Percentiles rank a stretch among this genome's conserved stretches.
phyloP scores from a whole-genome alignment of 805 yeast species.

The Priceomyces medius region DNA sequence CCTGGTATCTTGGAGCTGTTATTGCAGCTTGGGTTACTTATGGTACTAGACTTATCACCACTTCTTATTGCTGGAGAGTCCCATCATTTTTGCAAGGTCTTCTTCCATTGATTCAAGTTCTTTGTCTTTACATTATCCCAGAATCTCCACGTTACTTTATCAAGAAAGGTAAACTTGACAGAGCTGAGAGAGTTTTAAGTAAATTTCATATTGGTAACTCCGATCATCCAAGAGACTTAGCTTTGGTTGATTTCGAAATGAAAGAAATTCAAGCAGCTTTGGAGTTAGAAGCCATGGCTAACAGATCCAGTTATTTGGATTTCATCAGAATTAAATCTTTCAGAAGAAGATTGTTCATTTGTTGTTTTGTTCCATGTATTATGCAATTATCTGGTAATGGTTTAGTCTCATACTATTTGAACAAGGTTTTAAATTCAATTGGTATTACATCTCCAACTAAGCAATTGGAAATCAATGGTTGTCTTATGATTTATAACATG shows the following conservation, averaged over 20 bases:
- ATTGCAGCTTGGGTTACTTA: conserved; percentile 52
- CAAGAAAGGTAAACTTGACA: conserved; percentile 38
- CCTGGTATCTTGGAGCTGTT: conserved; percentile 56
- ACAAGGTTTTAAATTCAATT: conserved; percentile 49
- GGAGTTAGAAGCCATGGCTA: conserved; percentile 37
- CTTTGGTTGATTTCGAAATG: conserved; percentile 38
- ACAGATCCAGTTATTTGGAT: conserved; percentile 36
- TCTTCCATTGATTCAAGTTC: conserved; percentile 43
- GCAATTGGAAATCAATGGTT: conserved; percentile 52
- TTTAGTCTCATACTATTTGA: conserved; percentile 50
- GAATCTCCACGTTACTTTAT: conserved; percentile 50
- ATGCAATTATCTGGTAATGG: conserved; percentile 54
- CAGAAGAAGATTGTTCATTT: conserved; percentile 41
- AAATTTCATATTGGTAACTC: conserved; percentile 42
- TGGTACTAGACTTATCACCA: conserved; percentile 37
- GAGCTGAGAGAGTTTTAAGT: conserved; percentile 43
- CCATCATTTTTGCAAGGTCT: conserved; percentile 53
- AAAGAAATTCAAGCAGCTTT: conserved; percentile 39
- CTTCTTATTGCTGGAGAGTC: conserved; percentile 50
- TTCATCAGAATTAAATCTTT: conserved; percentile 38
- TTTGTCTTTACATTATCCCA: conserved; percentile 40
- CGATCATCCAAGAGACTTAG: conserved; percentile 23
- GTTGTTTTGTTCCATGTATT: conserved; percentile 30
- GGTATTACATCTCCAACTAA: conserved; percentile 48
- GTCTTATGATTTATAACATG: conserved; percentile 48